Evolutionary conservation across 2,329 filamentous ascomycete species (phyloP).

Genomic region (Scleromitrula shiraiana): DNA sequence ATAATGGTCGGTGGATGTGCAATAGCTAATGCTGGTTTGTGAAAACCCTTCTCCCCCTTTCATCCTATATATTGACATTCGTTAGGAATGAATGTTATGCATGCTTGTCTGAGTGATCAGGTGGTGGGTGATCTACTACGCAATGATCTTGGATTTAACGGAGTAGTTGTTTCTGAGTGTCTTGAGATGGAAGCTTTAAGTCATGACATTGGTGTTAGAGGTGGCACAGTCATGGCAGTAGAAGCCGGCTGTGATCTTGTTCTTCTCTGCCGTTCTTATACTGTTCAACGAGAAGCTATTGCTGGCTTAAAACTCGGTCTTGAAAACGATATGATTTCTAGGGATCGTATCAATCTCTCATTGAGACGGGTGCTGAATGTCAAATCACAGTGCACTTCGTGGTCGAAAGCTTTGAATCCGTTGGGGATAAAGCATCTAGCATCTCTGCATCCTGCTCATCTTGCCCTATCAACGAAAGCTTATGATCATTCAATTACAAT

Average conservation of each 20-base stretch:
- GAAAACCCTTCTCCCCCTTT: not conserved
- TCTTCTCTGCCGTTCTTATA: conserved; percentile 78
- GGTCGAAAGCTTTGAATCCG: conserved; percentile 86
- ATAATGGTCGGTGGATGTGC: conserved; percentile 96
- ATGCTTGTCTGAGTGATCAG: conserved; percentile 93
- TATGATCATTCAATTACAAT: conserved; percentile 93
- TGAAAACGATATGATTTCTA: conserved; percentile 82
- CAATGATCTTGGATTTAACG: conserved; percentile 82
- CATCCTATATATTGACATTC: not conserved
- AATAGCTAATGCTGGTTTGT: conserved; percentile 58
- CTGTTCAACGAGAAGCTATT: conserved; percentile 85
- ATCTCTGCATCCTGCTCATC: conserved; percentile 74
- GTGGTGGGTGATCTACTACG: conserved; percentile 84
- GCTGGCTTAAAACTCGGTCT: conserved; percentile 81
- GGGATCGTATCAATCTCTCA: conserved; percentile 71
- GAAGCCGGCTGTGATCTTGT: conserved; percentile 93
- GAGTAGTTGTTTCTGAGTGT: conserved; percentile 91
- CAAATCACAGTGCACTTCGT: conserved; percentile 80
- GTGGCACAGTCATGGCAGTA: conserved; percentile 94
- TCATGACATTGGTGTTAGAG: conserved; percentile 93
- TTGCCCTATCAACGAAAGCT: conserved; percentile 70
- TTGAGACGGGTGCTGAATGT: conserved; percentile 69
- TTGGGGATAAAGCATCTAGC: conserved; percentile 69
- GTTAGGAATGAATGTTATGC: conserved; percentile 86
- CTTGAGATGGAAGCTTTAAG: conserved; percentile 94